These are phyloP conservation scores for Bipolaris oryzae DNA, from an alignment of 2,329 filamentous ascomycete species.

Conservation along the genomic window DNA sequence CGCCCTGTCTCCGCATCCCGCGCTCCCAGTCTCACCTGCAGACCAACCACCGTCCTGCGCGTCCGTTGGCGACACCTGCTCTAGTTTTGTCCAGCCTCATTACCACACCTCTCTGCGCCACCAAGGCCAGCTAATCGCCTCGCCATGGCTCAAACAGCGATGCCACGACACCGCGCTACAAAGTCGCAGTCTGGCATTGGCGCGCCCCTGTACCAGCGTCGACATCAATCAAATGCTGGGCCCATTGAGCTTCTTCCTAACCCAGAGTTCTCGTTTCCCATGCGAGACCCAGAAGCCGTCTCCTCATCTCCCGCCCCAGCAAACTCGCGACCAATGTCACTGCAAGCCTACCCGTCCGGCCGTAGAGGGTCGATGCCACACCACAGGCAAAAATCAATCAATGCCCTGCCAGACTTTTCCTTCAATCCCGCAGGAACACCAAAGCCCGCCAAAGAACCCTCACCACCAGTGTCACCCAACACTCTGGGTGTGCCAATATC, in stretches of 20 bases:
- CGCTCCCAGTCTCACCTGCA: constrained; percentile 28
- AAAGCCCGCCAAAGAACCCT: constrained; percentile 34
- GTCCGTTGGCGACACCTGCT: constrained; percentile 31
- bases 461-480: constrained; percentile 49
- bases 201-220: constrained; percentile 48
- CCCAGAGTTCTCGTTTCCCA: constrained; percentile 57
- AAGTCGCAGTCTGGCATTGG: constrained; percentile 45
- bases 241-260: constrained; percentile 55
- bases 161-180: constrained; percentile 50
- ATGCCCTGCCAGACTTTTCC: constrained; percentile 55
- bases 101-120: constrained; percentile 32
- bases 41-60: constrained; percentile 29
- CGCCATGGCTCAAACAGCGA: constrained; percentile 47
- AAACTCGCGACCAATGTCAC: constrained; percentile 47
- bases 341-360: constrained; percentile 43
- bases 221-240: constrained; percentile 39
- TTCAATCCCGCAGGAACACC: constrained; percentile 56
- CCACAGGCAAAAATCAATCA: constrained; percentile 51
- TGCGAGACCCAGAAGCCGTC: constrained; percentile 41
- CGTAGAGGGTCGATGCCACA: constrained; percentile 44
- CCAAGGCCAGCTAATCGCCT: constrained; percentile 29
- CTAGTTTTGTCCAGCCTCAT: constrained; percentile 38
- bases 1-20: constrained; percentile 30
- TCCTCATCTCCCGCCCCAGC: constrained; percentile 40
- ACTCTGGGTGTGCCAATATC: constrained; percentile 47